phyloP scores from a whole-genome alignment of 176 grass and related monocot species.

The barley (Hordeum vulgare) region MorexV3_pseudomolecules_assembly NC_058522.1:31857105-31857604 shows the following conservation, averaged over 20 bases:
- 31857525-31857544: too few species aligned
- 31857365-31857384: slow-evolving; percentile 41
- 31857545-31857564: too few species aligned
- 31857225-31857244: slow-evolving; percentile 41
- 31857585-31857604: too few species aligned
- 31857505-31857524: too few species aligned
- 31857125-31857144: too few species aligned
- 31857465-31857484: slow-evolving; percentile 34
- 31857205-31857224: slow-evolving; percentile 53
- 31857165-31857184: too few species aligned
- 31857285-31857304: slow-evolving; percentile 35
- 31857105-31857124: neutral
- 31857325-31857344: slow-evolving; percentile 46
- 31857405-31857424: slow-evolving; percentile 22
- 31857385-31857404: slow-evolving; percentile 12
- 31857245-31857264: slow-evolving; percentile 47
- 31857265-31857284: slow-evolving; percentile 37
- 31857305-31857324: slow-evolving; percentile 83
- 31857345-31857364: slow-evolving; percentile 42
- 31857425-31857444: slow-evolving; percentile 38
- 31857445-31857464: slow-evolving; percentile 18
- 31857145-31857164: neutral
- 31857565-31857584: too few species aligned
- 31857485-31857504: slow-evolving; percentile 52
- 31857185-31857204: neutral